Percentiles rank a stretch among this genome's conserved stretches.
Conservation (phyloP, 345 rosid genomes). For the Geranium rotundifolium region DNA sequence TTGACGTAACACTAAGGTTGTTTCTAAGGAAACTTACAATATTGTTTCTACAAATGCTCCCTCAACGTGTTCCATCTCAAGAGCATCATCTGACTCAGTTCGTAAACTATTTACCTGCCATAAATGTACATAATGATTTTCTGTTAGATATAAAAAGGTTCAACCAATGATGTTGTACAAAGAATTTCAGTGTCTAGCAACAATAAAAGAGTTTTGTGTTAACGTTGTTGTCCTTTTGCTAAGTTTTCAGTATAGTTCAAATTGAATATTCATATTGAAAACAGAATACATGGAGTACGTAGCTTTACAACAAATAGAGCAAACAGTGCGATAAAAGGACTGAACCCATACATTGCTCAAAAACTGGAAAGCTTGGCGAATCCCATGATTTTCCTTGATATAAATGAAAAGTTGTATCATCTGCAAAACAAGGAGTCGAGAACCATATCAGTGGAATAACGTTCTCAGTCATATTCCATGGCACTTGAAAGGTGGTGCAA, state of each 20-base stretch:
- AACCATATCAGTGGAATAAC: neutral
- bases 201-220: too few species aligned
- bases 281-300: neutral
- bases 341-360: constrained; percentile 57
- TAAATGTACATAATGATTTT: constrained; percentile 9
- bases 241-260: too few species aligned
- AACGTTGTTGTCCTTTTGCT: too few species aligned
- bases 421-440: constrained; percentile 36
- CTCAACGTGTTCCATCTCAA: constrained; percentile 79
- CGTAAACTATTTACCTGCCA: constrained; percentile 58
- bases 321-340: constrained; percentile 8
- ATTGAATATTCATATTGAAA: neutral
- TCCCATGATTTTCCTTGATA: constrained; percentile 76
- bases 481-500: neutral
- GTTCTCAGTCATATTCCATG: neutral
- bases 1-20: neutral
- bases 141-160: constrained; percentile 1
- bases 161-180: neutral
- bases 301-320: constrained; percentile 6
- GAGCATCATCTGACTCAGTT: constrained; percentile 52
- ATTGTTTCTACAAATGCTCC: constrained; percentile 83
- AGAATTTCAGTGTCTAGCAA: neutral
- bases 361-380: constrained; percentile 72
- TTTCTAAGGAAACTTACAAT: constrained; percentile 39
- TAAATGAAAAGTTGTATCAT: constrained; percentile 75